These are phyloP conservation scores for Exophiala dermatitidis DNA, from an alignment of 2,329 filamentous ascomycete genomes.

Conservation along the genomic window DNA sequence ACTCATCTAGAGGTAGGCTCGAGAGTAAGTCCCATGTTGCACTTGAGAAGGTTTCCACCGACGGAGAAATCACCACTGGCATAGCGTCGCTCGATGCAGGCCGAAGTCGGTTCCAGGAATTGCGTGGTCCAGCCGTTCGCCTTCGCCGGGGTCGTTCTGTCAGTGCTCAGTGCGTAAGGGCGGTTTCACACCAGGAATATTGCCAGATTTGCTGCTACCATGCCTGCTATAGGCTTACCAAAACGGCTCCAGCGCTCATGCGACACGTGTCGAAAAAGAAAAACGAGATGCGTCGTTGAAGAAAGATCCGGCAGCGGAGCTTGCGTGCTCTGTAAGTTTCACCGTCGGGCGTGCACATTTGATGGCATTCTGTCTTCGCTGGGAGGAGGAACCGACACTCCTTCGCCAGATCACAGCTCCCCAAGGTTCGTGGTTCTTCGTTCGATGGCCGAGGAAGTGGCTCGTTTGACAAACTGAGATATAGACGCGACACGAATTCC, in stretches of 20 bases:
- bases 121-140: too few relatives aligned
- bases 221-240: not conserved
- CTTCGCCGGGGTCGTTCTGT: too few relatives aligned
- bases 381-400: not conserved
- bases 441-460: not conserved
- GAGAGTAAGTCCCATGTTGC: too few relatives aligned
- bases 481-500: not conserved
- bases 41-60: too few relatives aligned
- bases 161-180: too few relatives aligned
- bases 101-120: too few relatives aligned
- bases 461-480: not conserved
- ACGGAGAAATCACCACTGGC: too few relatives aligned
- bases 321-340: conserved; percentile 5
- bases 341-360: conserved; percentile 2
- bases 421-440: not conserved
- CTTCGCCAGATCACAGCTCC: not conserved
- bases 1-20: too few relatives aligned
- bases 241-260: conserved; percentile 1
- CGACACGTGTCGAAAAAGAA: conserved; percentile 1
- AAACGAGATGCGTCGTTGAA: conserved; percentile 1
- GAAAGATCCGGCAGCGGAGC: not conserved
- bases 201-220: not conserved
- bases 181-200: too few relatives aligned
- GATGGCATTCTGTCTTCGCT: not conserved
- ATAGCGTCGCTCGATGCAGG: too few relatives aligned